These are phyloP conservation scores for Penicillium fimorum DNA, from an alignment of 495 filamentous ascomycete species.

Conservation along the genomic window DNA sequence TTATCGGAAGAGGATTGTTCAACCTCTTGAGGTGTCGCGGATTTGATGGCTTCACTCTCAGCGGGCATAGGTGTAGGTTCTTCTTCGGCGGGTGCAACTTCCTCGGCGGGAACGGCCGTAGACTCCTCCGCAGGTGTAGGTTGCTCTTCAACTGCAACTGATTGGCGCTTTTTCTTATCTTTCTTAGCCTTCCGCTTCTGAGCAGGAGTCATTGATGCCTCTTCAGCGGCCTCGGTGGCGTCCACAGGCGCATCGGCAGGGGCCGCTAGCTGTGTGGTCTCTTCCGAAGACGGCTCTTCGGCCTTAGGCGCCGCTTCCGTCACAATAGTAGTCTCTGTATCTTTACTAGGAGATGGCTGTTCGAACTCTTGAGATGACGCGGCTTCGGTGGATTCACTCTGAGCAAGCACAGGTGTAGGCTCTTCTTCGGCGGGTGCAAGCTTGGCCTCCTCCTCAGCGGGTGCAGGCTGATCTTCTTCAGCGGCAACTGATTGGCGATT, in stretches of 20 bases:
- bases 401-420: not conserved
- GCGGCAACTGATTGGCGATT: not conserved
- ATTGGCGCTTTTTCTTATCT: slow-evolving; percentile 22
- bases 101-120: too few species aligned
- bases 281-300: not conserved
- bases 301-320: not conserved
- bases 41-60: not conserved
- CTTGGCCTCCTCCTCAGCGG: not conserved
- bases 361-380: not conserved
- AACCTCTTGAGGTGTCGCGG: not conserved
- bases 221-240: not conserved
- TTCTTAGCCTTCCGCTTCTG: slow-evolving; percentile 12
- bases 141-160: too few species aligned
- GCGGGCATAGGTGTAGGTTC: not conserved
- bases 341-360: not conserved
- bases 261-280: not conserved
- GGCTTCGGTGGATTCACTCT: not conserved
- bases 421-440: not conserved
- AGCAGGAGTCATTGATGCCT: slow-evolving; percentile 4
- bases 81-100: too few species aligned
- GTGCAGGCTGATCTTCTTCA: not conserved
- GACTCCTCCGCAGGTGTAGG: not conserved
- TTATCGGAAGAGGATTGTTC: not conserved
- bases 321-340: not conserved
- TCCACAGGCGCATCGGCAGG: not conserved